Percentiles rank a stretch among this genome's conserved stretches.
Evolutionary conservation across 768 basidiomycete species (phyloP).

Genomic region (Boletales sp.): DNA sequence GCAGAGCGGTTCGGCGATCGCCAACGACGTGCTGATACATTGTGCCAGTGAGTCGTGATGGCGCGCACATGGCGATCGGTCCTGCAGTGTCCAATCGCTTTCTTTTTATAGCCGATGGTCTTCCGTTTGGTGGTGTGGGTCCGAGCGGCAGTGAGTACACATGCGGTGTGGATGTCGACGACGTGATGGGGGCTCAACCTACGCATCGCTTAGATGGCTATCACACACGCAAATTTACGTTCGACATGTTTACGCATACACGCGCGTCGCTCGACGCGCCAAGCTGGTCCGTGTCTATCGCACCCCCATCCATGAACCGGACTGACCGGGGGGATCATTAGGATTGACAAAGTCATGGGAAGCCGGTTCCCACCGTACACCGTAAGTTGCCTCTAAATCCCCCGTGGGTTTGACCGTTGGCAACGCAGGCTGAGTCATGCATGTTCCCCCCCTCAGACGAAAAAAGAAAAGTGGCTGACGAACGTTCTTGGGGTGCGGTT

Average conservation of each 20-base stretch:
- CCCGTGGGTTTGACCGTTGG: too few relatives aligned
- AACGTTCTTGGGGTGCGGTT: slow-evolving; percentile 11
- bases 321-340: slow-evolving; percentile 6
- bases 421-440: too few relatives aligned
- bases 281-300: slow-evolving; percentile 22
- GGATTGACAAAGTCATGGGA: slow-evolving; percentile 25
- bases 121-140: slow-evolving; percentile 76
- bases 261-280: slow-evolving; percentile 52
- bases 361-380: slow-evolving; percentile 29
- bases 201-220: slow-evolving; percentile 52
- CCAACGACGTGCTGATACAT: slow-evolving; percentile 71
- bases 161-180: background rate
- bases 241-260: slow-evolving; percentile 76
- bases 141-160: slow-evolving; percentile 70
- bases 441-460: slow-evolving; percentile 9
- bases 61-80: too few relatives aligned
- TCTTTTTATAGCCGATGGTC: slow-evolving; percentile 42
- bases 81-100: background rate
- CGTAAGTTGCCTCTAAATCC: slow-evolving; percentile 17
- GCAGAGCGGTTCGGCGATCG: slow-evolving; percentile 62
- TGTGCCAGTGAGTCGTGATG: slow-evolving; percentile 41
- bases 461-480: slow-evolving; percentile 24
- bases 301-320: too few relatives aligned
- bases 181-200: background rate
- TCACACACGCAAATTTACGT: slow-evolving; percentile 70